These are phyloP conservation scores for Rhynchospora pubera DNA, from an alignment of 176 grass and related monocot species.

Conservation along the genomic window DNA sequence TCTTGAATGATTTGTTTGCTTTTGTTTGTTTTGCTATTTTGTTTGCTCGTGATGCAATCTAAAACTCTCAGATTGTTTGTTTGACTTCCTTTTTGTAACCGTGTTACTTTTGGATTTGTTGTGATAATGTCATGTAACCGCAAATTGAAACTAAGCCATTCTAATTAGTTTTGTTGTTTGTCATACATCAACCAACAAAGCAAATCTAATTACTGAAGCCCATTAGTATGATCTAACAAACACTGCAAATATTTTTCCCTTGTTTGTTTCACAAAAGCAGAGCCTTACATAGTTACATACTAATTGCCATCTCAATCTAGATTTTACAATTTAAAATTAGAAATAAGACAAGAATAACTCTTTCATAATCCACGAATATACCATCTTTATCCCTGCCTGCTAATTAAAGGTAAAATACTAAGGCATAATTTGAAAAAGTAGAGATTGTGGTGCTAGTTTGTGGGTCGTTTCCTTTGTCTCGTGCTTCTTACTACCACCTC, in stretches of 20 bases:
- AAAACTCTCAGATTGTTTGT: not conserved
- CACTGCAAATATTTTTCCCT: not conserved
- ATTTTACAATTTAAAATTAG: not conserved
- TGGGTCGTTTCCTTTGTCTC: not conserved
- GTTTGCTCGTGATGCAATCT: slow-evolving; percentile 11
- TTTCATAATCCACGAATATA: not conserved
- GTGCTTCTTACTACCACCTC: slow-evolving; percentile 7
- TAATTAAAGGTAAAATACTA: not conserved
- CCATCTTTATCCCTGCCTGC: not conserved
- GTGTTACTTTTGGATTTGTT: not conserved
- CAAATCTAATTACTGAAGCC: not conserved
- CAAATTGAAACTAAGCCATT: not conserved
- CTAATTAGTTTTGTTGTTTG: not conserved
- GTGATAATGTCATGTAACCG: not conserved
- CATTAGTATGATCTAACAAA: not conserved
- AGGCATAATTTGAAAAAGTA: not conserved
- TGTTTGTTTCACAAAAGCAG: not conserved
- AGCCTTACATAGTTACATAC: not conserved
- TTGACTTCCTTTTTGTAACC: not conserved
- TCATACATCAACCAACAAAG: not conserved
- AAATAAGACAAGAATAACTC: not conserved
- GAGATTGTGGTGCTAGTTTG: not conserved
- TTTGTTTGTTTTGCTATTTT: slow-evolving; percentile 7
- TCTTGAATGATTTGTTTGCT: slow-evolving; percentile 3
- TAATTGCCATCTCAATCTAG: not conserved